Evolutionary conservation across 2,329 filamentous ascomycete species (phyloP), one percentile per base, ranked within the genome.

Genomic region (Clonostachys sp.): DNA sequence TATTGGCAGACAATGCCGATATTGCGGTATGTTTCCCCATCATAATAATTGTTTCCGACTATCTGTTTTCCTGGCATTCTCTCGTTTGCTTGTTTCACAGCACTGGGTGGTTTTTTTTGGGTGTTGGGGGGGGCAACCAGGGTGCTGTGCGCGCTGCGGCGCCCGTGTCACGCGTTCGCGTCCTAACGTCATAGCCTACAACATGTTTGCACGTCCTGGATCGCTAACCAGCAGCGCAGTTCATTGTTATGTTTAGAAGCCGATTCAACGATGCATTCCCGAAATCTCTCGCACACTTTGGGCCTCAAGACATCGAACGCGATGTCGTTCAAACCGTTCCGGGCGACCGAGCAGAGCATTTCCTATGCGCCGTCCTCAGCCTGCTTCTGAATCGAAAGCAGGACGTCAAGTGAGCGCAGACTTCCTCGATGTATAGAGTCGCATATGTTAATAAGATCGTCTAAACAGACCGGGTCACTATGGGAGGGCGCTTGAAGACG

Each of bases 171-270:
- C 80, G 78, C 76, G 77, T 64, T 75, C 75, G 76, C 78, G 78
- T 76, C 54, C 53, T 56, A 55, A 63, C 55, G 57, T 57, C 55
- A 59, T 59, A 51, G 49, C 48, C 51, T 49, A 30, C 24, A 30
- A 30, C 24, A 30, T 30, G 24, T 30, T 30, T 30, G 24, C 24
- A 30, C 9, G 24, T 10, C 24, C 24, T 36, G 35, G 50, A 47
- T 54, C 53, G 58, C 66, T 69, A 62, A 67, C 59, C 38, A 20
- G 17, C 33, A 61, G 60, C 57, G 57, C 56, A 96, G 90, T 96
- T 99, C 71, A 89, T 99, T 67, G 90, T 97, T 56, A 96, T 96
- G 89, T 99, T 97, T 71, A 84, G 92, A 66, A 87, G 88, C 67
- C 89, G 94, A 61, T 97, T 99, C 68, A 84, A 80, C 69, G 91